Percentiles rank a stretch among this genome's conserved stretches.
phyloP scores from a whole-genome alignment of 2,329 filamentous ascomycete species.

The Diaporthe australafricana region DNA sequence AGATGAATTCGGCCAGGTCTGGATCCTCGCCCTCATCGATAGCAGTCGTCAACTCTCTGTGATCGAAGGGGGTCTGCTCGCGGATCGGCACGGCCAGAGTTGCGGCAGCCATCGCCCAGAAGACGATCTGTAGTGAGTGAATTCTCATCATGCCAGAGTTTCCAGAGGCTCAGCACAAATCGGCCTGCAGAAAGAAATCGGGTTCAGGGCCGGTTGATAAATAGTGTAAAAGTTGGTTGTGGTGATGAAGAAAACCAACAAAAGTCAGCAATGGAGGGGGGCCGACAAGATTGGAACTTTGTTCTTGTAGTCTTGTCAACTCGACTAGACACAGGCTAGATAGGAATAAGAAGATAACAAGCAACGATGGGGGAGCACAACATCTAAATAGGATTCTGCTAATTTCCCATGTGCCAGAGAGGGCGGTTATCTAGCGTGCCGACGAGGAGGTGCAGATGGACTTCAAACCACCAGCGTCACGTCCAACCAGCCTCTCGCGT shows the following conservation, averaged over 20 bases:
- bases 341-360: background rate
- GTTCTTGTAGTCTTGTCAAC: constrained; percentile 4
- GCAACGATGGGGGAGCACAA: constrained; percentile 6
- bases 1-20: constrained; percentile 8
- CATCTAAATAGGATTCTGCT: background rate
- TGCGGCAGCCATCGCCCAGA: background rate
- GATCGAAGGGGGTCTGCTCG: background rate
- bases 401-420: constrained; percentile 1
- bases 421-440: background rate
- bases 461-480: constrained; percentile 22
- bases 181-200: too few species aligned
- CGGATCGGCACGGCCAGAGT: background rate
- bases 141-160: background rate
- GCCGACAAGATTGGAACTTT: background rate
- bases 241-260: background rate
- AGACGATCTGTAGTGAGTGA: background rate
- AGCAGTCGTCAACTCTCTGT: background rate
- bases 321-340: background rate
- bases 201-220: background rate
- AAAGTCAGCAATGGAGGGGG: background rate
- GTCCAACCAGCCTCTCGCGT: constrained; percentile 11
- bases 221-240: background rate
- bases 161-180: background rate
- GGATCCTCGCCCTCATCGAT: background rate
- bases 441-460: background rate